These are phyloP conservation scores for Trametes maxima DNA, from an alignment of 768 basidiomycete genomes.

Conservation along the genomic window DNA sequence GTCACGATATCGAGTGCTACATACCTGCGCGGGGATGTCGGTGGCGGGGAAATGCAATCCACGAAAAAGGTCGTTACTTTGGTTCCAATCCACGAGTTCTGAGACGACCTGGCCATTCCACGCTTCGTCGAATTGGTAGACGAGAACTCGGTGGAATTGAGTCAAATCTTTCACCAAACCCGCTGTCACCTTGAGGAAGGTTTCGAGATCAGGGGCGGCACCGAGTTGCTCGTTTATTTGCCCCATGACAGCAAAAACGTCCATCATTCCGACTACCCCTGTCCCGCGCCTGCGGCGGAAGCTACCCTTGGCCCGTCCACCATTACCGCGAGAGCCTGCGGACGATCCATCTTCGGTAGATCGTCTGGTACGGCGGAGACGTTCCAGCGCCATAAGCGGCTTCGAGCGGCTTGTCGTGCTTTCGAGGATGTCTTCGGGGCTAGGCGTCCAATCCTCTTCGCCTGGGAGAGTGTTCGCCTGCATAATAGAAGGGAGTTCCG, in stretches of 20 bases:
- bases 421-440: conserved; percentile 62
- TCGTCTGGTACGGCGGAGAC: conserved; percentile 54
- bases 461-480: conserved; percentile 25
- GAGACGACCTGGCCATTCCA: conserved; percentile 82
- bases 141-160: conserved; percentile 78
- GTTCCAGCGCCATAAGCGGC: conserved; percentile 70
- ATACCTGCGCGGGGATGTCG: conserved; percentile 69
- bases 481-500: conserved; percentile 5
- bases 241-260: conserved; percentile 74
- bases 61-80: conserved; percentile 71
- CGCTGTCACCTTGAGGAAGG: conserved; percentile 72
- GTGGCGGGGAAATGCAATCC: conserved; percentile 72
- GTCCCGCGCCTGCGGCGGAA: conserved; percentile 26
- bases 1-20: conserved; percentile 8
- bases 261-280: conserved; percentile 62
- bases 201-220: conserved; percentile 61
- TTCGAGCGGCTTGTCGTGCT: conserved; percentile 70
- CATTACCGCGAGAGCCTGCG: background rate
- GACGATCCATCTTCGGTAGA: conserved; percentile 1
- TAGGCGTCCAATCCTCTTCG: conserved; percentile 46
- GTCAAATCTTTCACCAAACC: conserved; percentile 78
- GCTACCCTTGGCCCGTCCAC: conserved; percentile 11
- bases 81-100: conserved; percentile 78
- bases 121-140: conserved; percentile 82
- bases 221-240: conserved; percentile 84